Evolutionary conservation across 140 eudicot genomes (phyloP).

Genomic region (Stevia rebaudiana): DNA sequence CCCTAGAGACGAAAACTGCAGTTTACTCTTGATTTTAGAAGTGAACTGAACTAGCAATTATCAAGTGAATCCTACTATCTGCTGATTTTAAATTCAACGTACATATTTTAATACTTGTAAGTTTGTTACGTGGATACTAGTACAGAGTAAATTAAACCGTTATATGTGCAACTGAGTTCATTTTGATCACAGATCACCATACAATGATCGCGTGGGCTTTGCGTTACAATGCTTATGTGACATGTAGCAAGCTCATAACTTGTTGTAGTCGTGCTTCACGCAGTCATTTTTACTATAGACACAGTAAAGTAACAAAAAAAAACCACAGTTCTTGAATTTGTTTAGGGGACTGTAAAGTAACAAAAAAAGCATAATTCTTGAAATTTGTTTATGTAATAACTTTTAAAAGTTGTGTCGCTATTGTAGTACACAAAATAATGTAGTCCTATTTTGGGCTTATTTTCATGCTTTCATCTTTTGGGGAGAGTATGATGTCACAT

Average conservation of each 20-base stretch:
- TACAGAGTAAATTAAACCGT: neutral
- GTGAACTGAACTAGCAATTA: neutral
- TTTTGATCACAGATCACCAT: neutral
- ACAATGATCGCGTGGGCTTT: neutral
- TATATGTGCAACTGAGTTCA: neutral
- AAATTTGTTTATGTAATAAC: neutral
- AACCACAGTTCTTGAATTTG: neutral
- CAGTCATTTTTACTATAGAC: neutral
- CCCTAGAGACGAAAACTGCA: no score
- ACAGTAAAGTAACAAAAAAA: neutral
- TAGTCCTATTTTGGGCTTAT: constrained; percentile 1
- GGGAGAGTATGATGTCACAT: neutral
- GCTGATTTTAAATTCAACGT: neutral
- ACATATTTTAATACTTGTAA: neutral
- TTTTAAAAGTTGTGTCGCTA: neutral
- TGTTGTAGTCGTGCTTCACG: neutral
- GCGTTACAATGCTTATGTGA: neutral
- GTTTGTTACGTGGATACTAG: neutral
- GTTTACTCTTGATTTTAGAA: no score
- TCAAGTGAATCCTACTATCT: neutral
- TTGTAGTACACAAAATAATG: neutral
- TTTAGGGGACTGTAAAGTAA: neutral
- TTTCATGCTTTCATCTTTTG: neutral
- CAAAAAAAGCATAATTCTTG: neutral
- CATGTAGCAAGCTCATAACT: no score